A percentile compares a stretch with the other conserved stretches of the same genome.
These are phyloP conservation scores for Kazachstania sp. DNA, from an alignment of 1,139 yeast genomes.

Conservation along the genomic window DNA sequence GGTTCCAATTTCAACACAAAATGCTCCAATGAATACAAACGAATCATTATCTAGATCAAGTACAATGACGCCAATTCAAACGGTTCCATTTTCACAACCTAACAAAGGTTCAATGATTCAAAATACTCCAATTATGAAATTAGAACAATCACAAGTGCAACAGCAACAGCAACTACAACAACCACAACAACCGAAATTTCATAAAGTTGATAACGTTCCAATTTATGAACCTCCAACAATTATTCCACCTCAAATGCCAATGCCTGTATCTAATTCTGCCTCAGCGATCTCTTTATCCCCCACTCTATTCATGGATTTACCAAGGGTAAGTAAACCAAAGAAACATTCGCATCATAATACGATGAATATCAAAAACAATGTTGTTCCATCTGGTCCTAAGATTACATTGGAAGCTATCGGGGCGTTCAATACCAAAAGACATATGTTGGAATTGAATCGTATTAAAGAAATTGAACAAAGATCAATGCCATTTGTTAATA, in stretches of 20 bases:
- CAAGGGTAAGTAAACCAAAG: neutral
- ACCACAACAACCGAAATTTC: neutral
- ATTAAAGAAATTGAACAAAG: neutral
- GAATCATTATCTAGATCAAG: neutral
- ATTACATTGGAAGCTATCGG: constrained; percentile 21
- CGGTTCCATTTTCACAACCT: neutral
- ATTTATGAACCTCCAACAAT: constrained; percentile 1
- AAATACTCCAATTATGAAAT: too few relatives aligned
- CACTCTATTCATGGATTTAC: neutral
- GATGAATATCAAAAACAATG: constrained; percentile 6
- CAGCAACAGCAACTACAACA: neutral
- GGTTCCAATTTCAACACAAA: neutral
- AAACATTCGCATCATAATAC: neutral
- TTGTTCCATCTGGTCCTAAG: neutral
- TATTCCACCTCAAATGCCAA: neutral
- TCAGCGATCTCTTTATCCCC: neutral
- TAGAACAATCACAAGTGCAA: too few relatives aligned
- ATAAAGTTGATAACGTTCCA: neutral
- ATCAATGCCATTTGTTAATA: neutral
- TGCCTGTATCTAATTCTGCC: too few relatives aligned
- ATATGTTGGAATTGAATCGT: constrained; percentile 12
- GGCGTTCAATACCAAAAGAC: constrained; percentile 19
- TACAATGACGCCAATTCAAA: neutral
- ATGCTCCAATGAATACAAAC: neutral
- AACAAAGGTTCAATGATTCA: too few relatives aligned